Evolutionary conservation across 768 basidiomycete species (phyloP), one percentile per base, ranked within the genome.

Genomic region (Tremella mesenterica): DNA sequence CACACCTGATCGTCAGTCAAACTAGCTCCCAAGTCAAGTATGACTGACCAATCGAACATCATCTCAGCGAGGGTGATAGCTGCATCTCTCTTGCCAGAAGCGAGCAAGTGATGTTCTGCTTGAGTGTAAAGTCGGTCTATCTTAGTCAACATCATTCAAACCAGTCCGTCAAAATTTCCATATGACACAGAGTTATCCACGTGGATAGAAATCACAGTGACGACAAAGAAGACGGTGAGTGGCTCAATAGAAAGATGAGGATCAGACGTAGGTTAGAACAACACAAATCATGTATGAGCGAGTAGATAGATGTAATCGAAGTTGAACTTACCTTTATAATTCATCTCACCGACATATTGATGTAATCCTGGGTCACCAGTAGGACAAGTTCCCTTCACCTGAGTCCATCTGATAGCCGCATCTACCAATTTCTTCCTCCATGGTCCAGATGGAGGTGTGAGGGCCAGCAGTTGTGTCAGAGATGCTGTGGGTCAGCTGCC

Each of bases 401-500:
- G 38, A 41, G 88, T 84, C 92, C 93, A 99, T 39, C 84, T 80
- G 68, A 96, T 78, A 12, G 87, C 76, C 69, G 82, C 85, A 65
- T 91, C 88, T 31, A 89, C 85, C 47, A 91, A 75, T 0, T 86
- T 89, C 76, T 90, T 92, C 54, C 92, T 78, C 95, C 93, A 99
- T 28, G 83, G 68, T 12, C 88, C 91, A 13, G 77, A 74, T 0
- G 86, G 64, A 3, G 89, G 88, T 47, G 84, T 81, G 50, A 96
- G 77, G 8, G 89, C 90, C 64, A 96, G 86, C 41, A 97, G 79
- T 70, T 97, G 92, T 28, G 88, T 93, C 60, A 96, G 66, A 63
- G 85, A 83, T 59, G 85, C 91, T 93, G 58, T 23, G 23, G 18
- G 33, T 36, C 12, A 10, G 10, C 33, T 10, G 33, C 33, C 33